Evolutionary conservation across 192 early-diverging fungal genomes (phyloP).

Genomic region (Linnemannia exigua): DNA sequence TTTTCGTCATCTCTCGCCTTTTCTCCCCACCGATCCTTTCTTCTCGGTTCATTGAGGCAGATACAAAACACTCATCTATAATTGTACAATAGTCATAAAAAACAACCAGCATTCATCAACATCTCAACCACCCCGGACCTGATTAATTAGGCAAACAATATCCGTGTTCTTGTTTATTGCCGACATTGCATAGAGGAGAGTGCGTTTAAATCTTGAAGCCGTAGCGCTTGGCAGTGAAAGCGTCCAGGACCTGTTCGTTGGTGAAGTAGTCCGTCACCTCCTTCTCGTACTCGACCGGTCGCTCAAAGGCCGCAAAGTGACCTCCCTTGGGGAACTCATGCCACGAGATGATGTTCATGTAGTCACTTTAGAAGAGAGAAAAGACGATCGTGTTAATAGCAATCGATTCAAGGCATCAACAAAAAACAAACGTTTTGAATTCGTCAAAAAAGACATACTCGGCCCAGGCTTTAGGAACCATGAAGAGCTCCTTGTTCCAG

Average conservation of each 20-base stretch:
- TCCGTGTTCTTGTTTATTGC: background rate
- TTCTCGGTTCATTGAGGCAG: background rate
- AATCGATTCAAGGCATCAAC: background rate
- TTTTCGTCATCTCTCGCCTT: background rate
- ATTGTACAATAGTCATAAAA: constrained; percentile 27
- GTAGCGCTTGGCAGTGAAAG: constrained; percentile 44
- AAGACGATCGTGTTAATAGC: background rate
- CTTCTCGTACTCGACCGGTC: constrained; percentile 61
- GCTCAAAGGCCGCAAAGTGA: constrained; percentile 77
- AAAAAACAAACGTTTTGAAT: constrained; percentile 1
- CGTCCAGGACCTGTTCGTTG: constrained; percentile 25
- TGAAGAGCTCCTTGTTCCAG: constrained; percentile 66
- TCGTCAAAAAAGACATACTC: no score
- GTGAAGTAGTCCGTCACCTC: constrained; percentile 67
- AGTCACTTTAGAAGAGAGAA: constrained; percentile 18
- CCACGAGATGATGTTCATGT: constrained; percentile 62
- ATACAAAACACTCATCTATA: background rate
- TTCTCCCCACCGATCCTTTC: background rate
- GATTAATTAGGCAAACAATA: background rate
- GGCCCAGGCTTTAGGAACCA: constrained; percentile 59
- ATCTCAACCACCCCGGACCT: background rate
- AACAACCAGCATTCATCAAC: background rate
- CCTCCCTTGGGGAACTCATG: constrained; percentile 66
- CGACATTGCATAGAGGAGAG: background rate
- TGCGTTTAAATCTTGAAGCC: constrained; percentile 28